Evolutionary conservation across 2,329 filamentous ascomycete genomes (phyloP).

Genomic region (Ilyonectria mors-panacis): DNA sequence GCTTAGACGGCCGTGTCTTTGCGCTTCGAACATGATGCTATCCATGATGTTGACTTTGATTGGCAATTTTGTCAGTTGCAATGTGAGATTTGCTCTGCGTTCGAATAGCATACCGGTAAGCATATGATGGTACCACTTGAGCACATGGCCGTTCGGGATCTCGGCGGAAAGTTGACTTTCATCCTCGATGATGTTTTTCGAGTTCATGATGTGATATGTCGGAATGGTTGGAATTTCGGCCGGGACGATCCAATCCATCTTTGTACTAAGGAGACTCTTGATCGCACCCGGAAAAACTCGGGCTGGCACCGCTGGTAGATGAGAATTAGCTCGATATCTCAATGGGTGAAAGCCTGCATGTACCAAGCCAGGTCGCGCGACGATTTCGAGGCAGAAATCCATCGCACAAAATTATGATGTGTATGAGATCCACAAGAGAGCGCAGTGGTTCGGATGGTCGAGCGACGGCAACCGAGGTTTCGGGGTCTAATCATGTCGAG

Average conservation of each 20-base stretch:
- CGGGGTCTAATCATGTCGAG: too few relatives aligned
- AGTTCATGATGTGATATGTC: conserved; percentile 27
- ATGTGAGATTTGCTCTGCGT: not conserved
- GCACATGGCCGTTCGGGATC: not conserved
- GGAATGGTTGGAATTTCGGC: conserved; percentile 13
- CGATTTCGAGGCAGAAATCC: not conserved
- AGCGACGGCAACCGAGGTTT: too few relatives aligned
- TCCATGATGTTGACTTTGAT: conserved; percentile 80
- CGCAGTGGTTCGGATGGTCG: too few relatives aligned
- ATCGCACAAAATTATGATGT: too few relatives aligned
- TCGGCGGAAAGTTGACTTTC: not conserved
- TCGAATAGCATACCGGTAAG: conserved; percentile 15
- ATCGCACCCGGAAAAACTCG: conserved; percentile 27
- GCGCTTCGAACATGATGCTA: conserved; percentile 92
- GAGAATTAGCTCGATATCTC: not conserved
- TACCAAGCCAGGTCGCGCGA: not conserved
- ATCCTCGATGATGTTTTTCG: conserved; percentile 12
- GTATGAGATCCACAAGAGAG: too few relatives aligned
- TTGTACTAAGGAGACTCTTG: conserved; percentile 13
- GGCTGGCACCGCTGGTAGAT: not conserved
- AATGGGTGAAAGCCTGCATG: not conserved
- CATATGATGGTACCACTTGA: conserved; percentile 33
- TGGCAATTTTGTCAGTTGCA: not conserved
- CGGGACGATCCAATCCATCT: conserved; percentile 30
- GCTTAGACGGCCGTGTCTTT: conserved; percentile 85